Base-by-base conservation (phyloP, 805 yeast genomes). In the Candida nonsorbophila region DNA sequence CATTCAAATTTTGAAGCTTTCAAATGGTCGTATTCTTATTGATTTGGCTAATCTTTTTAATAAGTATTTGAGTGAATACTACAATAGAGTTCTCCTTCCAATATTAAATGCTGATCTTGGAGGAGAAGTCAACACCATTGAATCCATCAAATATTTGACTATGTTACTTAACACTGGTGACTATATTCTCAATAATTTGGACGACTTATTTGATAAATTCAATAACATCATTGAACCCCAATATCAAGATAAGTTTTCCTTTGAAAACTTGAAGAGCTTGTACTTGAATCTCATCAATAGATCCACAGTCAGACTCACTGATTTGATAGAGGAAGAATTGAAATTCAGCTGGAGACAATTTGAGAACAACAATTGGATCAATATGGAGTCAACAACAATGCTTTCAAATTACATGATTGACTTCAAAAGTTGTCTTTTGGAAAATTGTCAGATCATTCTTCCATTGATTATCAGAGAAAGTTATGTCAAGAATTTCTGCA, bases 101-200 rank as follows among this genome's bases (percentile, higher is more conserved):
- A 54, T 63, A 6, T 28, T 58, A 17, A 34, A 43, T 7, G 34
- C 63, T 77, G 30, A 27, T 11, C 26, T 20, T 24, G 11, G 11
- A 7, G 16, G 14, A 8, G 40, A 39, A 19, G 30, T 70, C 72
- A 46, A 11, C 50, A 69, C 75, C 16, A 58, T 69, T 8, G 90
- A 83, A 40, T 78, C 84, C 1, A 58, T 84, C 12, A 69, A 68
- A 24, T 74, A 81, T 35, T 66, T 84, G 2, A 79, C 92, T 16
- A 60, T 85, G 48, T 71, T 87, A 7, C 58, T 90, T 20, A 85
- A 86, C 42, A 90, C 98, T 0, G 86, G 95, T 1, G 95, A 90
- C 49, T 92, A 88, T 51, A 79, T 95, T 35, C 73, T 84, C 11
- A 66, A 75, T 7, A 92, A 95, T 3, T 74, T 80, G 2, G 69